Evolutionary conservation across 2,329 filamentous ascomycete species (phyloP).

Genomic region (Huntiella bhutanensis): DNA sequence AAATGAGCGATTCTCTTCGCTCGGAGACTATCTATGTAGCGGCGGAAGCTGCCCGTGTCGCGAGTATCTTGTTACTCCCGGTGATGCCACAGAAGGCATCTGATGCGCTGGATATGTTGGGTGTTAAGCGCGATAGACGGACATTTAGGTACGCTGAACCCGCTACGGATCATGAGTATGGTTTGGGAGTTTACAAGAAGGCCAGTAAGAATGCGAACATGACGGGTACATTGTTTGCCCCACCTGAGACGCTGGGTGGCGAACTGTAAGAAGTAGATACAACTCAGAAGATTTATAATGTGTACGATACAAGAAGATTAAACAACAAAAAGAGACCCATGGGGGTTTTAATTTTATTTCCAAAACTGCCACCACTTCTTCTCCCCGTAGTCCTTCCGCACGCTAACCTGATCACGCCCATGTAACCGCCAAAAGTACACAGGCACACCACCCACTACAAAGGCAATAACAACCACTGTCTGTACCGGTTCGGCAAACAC

Average conservation of each 20-base stretch:
- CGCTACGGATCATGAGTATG: slow-evolving; percentile 53
- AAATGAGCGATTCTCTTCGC: slow-evolving; percentile 21
- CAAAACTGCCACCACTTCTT: slow-evolving; percentile 41
- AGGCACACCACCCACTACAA: slow-evolving; percentile 66
- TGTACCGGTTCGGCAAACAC: slow-evolving; percentile 83
- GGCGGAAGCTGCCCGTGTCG: slow-evolving; percentile 60
- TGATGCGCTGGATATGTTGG: slow-evolving; percentile 56
- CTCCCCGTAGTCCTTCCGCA: slow-evolving; percentile 20
- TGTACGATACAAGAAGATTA: too few species aligned
- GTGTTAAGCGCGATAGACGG: slow-evolving; percentile 45
- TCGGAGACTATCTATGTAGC: slow-evolving; percentile 47
- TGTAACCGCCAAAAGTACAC: slow-evolving; percentile 79
- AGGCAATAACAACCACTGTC: slow-evolving; percentile 69
- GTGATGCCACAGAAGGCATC: slow-evolving; percentile 68
- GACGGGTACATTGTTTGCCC: too few species aligned
- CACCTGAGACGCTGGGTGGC: too few species aligned
- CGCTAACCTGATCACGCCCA: slow-evolving; percentile 33
- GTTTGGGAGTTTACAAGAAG: slow-evolving; percentile 18
- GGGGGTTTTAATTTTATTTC: slow-evolving; percentile 17
- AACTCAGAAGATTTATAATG: too few species aligned
- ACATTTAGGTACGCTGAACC: slow-evolving; percentile 41
- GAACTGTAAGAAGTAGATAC: too few species aligned
- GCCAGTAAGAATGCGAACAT: neutral
- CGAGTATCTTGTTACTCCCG: slow-evolving; percentile 71
- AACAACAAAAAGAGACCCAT: too few species aligned